Evolutionary conservation across 2,329 filamentous ascomycete species (phyloP).

Genomic region (Eurotiales sp.): DNA sequence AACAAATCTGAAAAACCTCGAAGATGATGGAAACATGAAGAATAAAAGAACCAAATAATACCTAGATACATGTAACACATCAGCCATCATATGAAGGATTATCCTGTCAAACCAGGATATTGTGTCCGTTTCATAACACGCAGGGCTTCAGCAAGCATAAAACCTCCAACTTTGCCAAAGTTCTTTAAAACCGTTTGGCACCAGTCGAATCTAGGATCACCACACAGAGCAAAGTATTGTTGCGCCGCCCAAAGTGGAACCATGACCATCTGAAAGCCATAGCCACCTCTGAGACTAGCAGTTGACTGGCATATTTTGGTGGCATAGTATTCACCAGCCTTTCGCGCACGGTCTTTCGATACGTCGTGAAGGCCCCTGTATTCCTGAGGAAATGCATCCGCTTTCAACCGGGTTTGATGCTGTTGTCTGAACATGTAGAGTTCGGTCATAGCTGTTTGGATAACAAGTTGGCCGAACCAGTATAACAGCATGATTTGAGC

Average conservation of each 20-base stretch:
- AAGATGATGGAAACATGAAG: too few species aligned
- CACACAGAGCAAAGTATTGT: constrained; percentile 3
- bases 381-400: neutral
- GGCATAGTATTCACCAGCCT: constrained; percentile 13
- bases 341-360: constrained; percentile 2
- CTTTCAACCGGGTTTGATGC: neutral
- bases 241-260: constrained; percentile 13
- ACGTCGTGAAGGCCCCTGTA: neutral
- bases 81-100: neutral
- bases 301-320: constrained; percentile 15
- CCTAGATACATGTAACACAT: neutral
- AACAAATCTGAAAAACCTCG: too few species aligned
- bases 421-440: constrained; percentile 8
- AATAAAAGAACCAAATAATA: neutral
- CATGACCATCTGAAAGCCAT: constrained; percentile 14
- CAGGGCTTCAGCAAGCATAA: constrained; percentile 5
- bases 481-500: constrained; percentile 14
- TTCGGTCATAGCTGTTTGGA: constrained; percentile 6
- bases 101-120: constrained; percentile 4
- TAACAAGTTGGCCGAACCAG: constrained; percentile 13
- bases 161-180: constrained; percentile 10
- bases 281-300: constrained; percentile 10
- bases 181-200: constrained; percentile 10
- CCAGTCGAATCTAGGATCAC: constrained; percentile 8
- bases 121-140: constrained; percentile 5